Evolutionary conservation across 148 eudicot genomes (phyloP).

Genomic region (Mesembryanthemum crystallinum): DNA sequence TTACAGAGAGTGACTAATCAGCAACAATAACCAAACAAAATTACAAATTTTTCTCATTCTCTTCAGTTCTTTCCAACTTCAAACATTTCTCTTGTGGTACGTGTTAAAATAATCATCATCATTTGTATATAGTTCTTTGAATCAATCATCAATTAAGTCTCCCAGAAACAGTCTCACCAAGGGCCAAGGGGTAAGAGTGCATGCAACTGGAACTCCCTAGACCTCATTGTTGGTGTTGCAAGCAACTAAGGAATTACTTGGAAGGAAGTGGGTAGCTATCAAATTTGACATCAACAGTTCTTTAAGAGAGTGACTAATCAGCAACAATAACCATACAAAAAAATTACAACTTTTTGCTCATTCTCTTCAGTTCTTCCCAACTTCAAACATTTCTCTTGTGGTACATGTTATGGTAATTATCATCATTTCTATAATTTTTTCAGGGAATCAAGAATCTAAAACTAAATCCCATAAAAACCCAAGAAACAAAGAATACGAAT

Average conservation of each 20-base stretch:
- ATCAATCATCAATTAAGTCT: background rate
- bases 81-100: background rate
- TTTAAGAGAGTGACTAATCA: background rate
- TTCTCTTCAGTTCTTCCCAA: background rate
- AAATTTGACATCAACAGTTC: background rate
- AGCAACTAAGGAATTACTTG: background rate
- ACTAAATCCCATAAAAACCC: too few relatives aligned
- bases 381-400: background rate
- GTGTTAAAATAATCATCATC: background rate
- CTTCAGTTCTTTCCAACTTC: background rate
- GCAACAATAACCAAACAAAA: background rate
- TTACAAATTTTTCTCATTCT: background rate
- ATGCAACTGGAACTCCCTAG: too few relatives aligned
- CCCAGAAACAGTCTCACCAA: too few relatives aligned
- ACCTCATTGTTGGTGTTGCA: too few relatives aligned
- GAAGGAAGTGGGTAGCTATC: background rate
- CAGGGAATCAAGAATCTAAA: too few relatives aligned
- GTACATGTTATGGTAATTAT: background rate
- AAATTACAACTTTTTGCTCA: background rate
- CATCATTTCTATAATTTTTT: too few relatives aligned
- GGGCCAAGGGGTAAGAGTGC: background rate
- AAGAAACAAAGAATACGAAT: too few relatives aligned
- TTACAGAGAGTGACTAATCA: background rate
- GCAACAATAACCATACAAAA: background rate
- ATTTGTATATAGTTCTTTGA: background rate